Evolutionary conservation across 768 basidiomycete genomes (phyloP).

Genomic region (Tylopilus sp.): DNA sequence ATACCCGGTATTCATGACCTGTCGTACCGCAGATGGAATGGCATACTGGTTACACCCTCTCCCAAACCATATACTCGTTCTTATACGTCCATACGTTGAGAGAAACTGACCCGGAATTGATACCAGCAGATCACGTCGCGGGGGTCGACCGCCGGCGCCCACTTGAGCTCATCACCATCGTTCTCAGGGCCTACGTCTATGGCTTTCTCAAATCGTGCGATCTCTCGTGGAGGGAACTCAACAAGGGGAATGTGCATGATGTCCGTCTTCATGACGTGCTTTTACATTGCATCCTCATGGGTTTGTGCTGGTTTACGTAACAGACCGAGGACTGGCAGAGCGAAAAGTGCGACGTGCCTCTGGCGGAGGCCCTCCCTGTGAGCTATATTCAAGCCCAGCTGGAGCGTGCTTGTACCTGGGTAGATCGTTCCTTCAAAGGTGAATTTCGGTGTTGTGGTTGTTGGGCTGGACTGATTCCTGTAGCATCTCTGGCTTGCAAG

Average conservation of each 20-base stretch:
- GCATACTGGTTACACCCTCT: constrained; percentile 81
- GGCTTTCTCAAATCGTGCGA: constrained; percentile 81
- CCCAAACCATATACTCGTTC: constrained; percentile 81
- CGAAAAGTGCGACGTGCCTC: constrained; percentile 80
- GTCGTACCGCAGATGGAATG: constrained; percentile 67
- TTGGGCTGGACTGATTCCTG: constrained; percentile 8
- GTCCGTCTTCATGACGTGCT: constrained; percentile 44
- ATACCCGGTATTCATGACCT: constrained; percentile 13
- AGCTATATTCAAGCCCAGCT: constrained; percentile 50
- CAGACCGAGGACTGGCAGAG: constrained; percentile 88
- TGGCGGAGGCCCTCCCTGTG: constrained; percentile 62
- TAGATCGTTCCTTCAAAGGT: constrained; percentile 46
- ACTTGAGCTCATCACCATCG: constrained; percentile 58
- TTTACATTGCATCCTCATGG: constrained; percentile 13
- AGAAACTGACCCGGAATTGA: constrained; percentile 56
- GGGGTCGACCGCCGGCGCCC: constrained; percentile 47
- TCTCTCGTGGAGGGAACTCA: constrained; percentile 76
- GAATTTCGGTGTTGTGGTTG: background rate
- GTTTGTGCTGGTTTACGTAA: constrained; percentile 7
- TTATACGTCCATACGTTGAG: constrained; percentile 65
- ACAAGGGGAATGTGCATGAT: constrained; percentile 72
- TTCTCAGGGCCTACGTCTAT: constrained; percentile 63
- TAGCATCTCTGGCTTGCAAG: constrained; percentile 49
- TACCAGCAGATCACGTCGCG: constrained; percentile 24
- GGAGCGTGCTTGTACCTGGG: constrained; percentile 62